phyloP scores from a whole-genome alignment of 2,329 filamentous ascomycete species.

The Fusarium pseudograminearum region DNA sequence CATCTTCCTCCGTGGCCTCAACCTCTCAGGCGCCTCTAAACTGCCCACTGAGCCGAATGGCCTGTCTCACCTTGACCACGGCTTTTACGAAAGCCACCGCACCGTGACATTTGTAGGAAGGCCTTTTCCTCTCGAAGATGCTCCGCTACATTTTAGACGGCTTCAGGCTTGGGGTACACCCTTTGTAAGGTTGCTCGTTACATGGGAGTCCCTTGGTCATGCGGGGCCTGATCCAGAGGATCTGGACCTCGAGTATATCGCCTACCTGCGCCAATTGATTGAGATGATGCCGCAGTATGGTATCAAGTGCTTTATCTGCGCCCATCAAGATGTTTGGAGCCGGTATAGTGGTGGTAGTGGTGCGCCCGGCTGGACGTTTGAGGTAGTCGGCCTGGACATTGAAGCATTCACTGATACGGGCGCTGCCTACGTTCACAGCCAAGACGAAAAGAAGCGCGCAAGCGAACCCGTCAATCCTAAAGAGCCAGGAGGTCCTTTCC shows the following conservation, averaged over 20 bases:
- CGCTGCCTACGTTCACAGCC: slow-evolving; percentile 53
- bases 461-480: slow-evolving; percentile 45
- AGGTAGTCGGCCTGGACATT: slow-evolving; percentile 55
- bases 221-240: slow-evolving; percentile 50
- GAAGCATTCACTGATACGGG: slow-evolving; percentile 52
- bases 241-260: slow-evolving; percentile 55
- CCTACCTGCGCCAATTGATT: slow-evolving; percentile 53
- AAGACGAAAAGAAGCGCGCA: slow-evolving; percentile 50
- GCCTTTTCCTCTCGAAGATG: slow-evolving; percentile 55
- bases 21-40: slow-evolving; percentile 57
- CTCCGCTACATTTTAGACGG: slow-evolving; percentile 54
- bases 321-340: slow-evolving; percentile 59
- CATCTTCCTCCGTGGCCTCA: slow-evolving; percentile 57
- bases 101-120: slow-evolving; percentile 55
- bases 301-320: slow-evolving; percentile 58
- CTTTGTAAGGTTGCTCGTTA: slow-evolving; percentile 56
- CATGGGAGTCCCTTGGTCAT: slow-evolving; percentile 57
- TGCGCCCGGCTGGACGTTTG: slow-evolving; percentile 58
- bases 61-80: slow-evolving; percentile 55
- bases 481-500: slow-evolving; percentile 53
- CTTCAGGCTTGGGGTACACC: slow-evolving; percentile 56
- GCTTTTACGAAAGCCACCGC: slow-evolving; percentile 56
- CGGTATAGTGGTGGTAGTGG: slow-evolving; percentile 58
- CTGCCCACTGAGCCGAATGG: slow-evolving; percentile 54
- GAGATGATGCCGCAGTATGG: slow-evolving; percentile 55